Base-by-base conservation (phyloP, 805 yeast species). In the Starmerella apicola region DNA sequence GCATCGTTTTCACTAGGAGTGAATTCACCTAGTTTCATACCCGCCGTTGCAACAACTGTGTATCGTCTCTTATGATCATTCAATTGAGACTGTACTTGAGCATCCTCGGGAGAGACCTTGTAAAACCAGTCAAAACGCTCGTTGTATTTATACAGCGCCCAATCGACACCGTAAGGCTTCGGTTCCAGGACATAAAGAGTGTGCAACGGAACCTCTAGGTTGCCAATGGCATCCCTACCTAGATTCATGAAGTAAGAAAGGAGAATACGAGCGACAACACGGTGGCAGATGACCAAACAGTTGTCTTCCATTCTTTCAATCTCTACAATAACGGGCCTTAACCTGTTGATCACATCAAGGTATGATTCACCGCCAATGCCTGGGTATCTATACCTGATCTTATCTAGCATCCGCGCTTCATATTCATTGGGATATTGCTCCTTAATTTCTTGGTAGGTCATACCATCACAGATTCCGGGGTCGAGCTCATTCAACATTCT, bases 331-430 rank as follows among this genome's bases (percentile, higher is more conserved):
- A 88, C 73, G 1, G 96, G 94, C 44, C 94, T 69, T 41, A 88
- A 67, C 46, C 98, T 68, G 49, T 85, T 83, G 54, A 91, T 79
- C 10, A 91, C 98, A 61, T 88, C 97, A 50, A 88, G 63, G 52
- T 88, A 88, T 0, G 94, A 81, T 60, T 88, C 98, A 15, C 98
- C 98, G 6, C 97, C 96, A 36, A 84, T 81, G 3, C 98, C 98
- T 1, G 97, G 98, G 56, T 88, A 88, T 44, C 98, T 67, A 60
- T 88, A 88, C 15, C 78, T 67, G 51, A 88, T 67, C 60, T 88
- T 88, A 59, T 84, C 80, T 31, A 68, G 65, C 50, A 83, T 61
- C 43, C 97, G 71, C 15, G 84, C 71, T 31, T 71, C 73, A 55
- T 78, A 88, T 58, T 88, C 97, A 27, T 71, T 71, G 0, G 96